Evolutionary conservation across 2,329 filamentous ascomycete genomes (phyloP).

Genomic region (Fusarium lyarnte): DNA sequence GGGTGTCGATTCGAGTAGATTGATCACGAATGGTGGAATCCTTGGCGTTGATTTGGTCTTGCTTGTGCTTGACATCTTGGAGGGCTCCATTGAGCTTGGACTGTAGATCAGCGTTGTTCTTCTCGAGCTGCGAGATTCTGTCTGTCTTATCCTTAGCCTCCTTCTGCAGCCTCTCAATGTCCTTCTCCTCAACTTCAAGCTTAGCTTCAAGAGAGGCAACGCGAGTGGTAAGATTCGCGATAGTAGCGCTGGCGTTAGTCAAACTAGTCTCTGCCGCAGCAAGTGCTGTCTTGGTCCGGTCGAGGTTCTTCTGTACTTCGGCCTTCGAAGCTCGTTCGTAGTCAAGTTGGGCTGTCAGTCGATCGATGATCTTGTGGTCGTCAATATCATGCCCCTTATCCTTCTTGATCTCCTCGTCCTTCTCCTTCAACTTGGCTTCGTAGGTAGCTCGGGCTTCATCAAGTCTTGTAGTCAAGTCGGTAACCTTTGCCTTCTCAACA

Average conservation of each 20-base stretch:
- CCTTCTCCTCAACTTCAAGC: not conserved
- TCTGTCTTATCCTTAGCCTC: not conserved
- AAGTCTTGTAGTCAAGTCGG: not conserved
- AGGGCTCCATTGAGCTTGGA: not conserved
- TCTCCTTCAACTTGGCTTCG: not conserved
- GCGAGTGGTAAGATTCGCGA: not conserved
- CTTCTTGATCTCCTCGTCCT: not conserved
- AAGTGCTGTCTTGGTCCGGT: not conserved
- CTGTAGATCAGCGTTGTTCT: not conserved
- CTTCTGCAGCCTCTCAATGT: not conserved
- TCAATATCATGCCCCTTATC: not conserved
- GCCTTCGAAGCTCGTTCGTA: not conserved
- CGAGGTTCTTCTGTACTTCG: not conserved
- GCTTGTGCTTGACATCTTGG: not conserved
- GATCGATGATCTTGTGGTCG: not conserved
- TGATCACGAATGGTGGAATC: not conserved
- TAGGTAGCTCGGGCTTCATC: not conserved
- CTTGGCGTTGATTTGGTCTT: not conserved
- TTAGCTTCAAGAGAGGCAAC: not conserved
- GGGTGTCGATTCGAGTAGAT: not conserved
- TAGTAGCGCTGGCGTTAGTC: not conserved
- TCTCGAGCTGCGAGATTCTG: not conserved
- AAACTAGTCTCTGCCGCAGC: not conserved
- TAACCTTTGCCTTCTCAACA: not conserved
- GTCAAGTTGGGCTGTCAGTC: not conserved